These are phyloP conservation scores for Brassica nigra DNA, from an alignment of 345 rosid species.

Conservation along the genomic window DNA sequence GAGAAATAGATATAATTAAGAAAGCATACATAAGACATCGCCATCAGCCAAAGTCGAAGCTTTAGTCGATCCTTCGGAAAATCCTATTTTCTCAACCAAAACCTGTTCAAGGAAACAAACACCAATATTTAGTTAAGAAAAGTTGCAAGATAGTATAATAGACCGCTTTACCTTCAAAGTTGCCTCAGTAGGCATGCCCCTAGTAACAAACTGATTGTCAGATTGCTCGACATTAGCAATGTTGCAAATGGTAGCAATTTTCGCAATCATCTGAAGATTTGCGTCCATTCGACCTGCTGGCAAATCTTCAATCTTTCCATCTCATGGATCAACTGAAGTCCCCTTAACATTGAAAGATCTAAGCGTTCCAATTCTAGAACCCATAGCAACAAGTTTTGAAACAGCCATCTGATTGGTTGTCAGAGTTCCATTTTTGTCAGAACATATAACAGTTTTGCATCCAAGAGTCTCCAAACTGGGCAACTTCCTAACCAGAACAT, in stretches of 20 bases:
- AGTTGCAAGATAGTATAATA: constrained; percentile 6
- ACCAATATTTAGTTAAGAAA: constrained; percentile 7
- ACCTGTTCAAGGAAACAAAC: constrained; percentile 53
- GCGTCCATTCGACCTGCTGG: constrained; percentile 72
- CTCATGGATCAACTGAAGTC: constrained; percentile 57
- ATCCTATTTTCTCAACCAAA: constrained; percentile 95
- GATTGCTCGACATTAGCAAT: constrained; percentile 77
- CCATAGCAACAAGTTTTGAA: constrained; percentile 82
- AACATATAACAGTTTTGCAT: constrained; percentile 90
- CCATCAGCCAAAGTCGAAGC: constrained; percentile 45
- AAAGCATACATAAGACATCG: constrained; percentile 56
- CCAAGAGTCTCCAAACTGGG: constrained; percentile 97
- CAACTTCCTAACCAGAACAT: constrained; percentile 86
- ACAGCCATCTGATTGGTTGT: constrained; percentile 96
- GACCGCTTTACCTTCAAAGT: constrained; percentile 75
- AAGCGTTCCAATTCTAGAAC: constrained; percentile 63
- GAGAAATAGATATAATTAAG: background rate
- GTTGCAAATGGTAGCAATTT: constrained; percentile 85
- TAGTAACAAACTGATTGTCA: constrained; percentile 64
- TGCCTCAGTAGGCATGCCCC: constrained; percentile 92
- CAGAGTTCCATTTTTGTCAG: constrained; percentile 92
- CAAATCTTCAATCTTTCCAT: constrained; percentile 79
- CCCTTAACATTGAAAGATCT: constrained; percentile 52
- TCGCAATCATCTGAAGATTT: constrained; percentile 89
- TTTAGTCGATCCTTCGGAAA: constrained; percentile 54